Conservation (phyloP, 495 filamentous ascomycete genomes). For the Hyaloscypha bicolor region DNA sequence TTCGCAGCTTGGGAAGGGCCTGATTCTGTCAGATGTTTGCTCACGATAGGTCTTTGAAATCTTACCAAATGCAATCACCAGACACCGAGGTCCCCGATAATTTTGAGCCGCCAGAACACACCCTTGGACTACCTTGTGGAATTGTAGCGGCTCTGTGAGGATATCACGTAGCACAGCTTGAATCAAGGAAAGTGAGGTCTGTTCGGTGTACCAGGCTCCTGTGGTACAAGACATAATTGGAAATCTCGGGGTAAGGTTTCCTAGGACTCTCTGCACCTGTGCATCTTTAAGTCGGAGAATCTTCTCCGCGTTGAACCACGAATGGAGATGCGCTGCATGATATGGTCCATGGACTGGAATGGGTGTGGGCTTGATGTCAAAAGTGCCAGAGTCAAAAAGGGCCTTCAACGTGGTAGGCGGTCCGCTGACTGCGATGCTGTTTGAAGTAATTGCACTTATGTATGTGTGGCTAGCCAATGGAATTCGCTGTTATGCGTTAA, state of each 20-base stretch:
- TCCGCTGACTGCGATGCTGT: constrained; percentile 76
- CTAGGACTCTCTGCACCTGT: constrained; percentile 42
- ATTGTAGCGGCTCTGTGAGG: constrained; percentile 56
- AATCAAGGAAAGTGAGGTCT: background rate
- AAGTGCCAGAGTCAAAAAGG: constrained; percentile 58
- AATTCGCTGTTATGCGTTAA: constrained; percentile 47
- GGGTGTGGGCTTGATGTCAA: constrained; percentile 56
- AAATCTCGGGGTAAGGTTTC: constrained; percentile 50
- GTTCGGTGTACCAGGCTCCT: constrained; percentile 38
- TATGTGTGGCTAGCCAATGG: constrained; percentile 65
- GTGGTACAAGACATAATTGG: constrained; percentile 61
- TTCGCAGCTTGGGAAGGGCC: constrained; percentile 19
- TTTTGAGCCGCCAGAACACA: constrained; percentile 46
- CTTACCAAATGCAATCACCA: constrained; percentile 28
- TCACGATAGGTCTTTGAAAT: background rate
- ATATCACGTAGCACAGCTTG: constrained; percentile 56
- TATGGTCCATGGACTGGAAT: constrained; percentile 80
- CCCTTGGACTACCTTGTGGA: constrained; percentile 59
- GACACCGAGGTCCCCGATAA: constrained; percentile 44
- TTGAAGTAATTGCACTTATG: constrained; percentile 71
- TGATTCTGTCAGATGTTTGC: background rate
- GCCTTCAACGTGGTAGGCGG: constrained; percentile 64
- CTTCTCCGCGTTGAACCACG: constrained; percentile 57
- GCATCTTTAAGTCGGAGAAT: constrained; percentile 53
- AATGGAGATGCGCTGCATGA: constrained; percentile 76